phyloP scores from a whole-genome alignment of 192 early-diverging fungal genomes.

The Lobosporangium transversale region DNA sequence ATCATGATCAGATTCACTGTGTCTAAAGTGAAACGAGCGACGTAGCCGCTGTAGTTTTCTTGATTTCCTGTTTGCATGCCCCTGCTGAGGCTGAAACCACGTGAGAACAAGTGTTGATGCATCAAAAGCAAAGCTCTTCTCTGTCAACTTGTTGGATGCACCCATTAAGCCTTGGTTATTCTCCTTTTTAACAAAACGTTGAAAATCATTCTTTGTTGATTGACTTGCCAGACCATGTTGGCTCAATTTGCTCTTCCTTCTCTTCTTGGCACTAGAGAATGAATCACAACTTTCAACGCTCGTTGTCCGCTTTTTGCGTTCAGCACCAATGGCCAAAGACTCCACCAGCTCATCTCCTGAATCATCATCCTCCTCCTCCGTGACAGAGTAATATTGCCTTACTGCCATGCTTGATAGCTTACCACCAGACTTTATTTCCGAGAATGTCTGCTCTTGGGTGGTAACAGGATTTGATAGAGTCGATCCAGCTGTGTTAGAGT shows the following conservation, averaged over 20 bases:
- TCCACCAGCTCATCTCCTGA: conserved; percentile 3
- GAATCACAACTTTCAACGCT: background rate
- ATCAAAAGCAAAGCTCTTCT: conserved; percentile 7
- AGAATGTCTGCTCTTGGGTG: no score
- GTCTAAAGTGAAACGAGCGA: background rate
- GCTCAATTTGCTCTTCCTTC: conserved; percentile 3
- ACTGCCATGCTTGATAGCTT: no score
- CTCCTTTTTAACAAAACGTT: no score
- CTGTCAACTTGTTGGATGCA: background rate
- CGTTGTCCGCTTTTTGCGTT: conserved; percentile 16
- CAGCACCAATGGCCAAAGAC: conserved; percentile 4
- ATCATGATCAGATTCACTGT: background rate
- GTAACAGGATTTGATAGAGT: no score
- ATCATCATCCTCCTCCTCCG: background rate
- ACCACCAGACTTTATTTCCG: no score
- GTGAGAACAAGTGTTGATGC: background rate
- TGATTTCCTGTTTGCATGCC: background rate
- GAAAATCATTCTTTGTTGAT: background rate
- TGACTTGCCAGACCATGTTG: background rate
- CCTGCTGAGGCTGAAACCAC: conserved; percentile 1
- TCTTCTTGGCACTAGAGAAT: conserved; percentile 4
- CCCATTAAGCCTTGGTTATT: no score
- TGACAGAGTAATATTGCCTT: no score
- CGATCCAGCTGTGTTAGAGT: no score
- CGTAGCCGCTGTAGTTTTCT: background rate